These are phyloP conservation scores for Kodamaea neixiangensis DNA, from an alignment of 805 yeast species.

Conservation along the genomic window DNA sequence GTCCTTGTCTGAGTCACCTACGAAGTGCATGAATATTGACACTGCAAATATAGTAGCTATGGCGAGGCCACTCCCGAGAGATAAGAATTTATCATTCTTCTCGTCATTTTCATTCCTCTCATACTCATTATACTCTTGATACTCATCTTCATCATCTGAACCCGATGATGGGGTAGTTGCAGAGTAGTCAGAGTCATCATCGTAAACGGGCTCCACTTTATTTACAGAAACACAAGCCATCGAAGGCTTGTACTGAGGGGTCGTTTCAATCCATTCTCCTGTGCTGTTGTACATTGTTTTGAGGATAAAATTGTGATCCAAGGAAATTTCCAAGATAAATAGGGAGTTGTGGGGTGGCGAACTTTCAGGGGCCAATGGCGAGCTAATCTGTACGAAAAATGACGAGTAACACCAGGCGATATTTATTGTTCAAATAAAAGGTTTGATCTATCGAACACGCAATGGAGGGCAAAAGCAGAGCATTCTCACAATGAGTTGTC, in stretches of 20 bases:
- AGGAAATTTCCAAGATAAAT: neutral
- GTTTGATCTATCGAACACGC: too few species aligned
- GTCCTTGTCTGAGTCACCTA: neutral
- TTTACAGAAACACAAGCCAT: neutral
- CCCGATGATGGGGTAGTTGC: neutral
- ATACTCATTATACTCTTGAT: neutral
- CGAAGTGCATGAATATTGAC: neutral
- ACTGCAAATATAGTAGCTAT: neutral
- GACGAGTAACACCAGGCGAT: too few species aligned
- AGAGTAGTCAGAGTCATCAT: neutral
- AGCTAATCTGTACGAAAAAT: neutral
- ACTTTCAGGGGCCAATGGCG: neutral
- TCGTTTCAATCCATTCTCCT: neutral
- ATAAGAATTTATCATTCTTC: neutral
- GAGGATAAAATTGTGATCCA: neutral
- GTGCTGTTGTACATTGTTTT: neutral
- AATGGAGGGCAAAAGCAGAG: too few species aligned
- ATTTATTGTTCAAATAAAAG: too few species aligned
- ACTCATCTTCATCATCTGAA: neutral
- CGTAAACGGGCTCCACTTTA: neutral
- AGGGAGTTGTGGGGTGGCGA: constrained; percentile 1
- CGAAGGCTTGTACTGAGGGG: neutral
- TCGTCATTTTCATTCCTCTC: neutral
- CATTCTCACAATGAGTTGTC: too few species aligned
- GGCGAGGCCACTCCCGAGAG: neutral